Evolutionary conservation across 2,329 filamentous ascomycete genomes (phyloP), one percentile per base, ranked within the genome.

Genomic region (Hypoxylon sp.): DNA sequence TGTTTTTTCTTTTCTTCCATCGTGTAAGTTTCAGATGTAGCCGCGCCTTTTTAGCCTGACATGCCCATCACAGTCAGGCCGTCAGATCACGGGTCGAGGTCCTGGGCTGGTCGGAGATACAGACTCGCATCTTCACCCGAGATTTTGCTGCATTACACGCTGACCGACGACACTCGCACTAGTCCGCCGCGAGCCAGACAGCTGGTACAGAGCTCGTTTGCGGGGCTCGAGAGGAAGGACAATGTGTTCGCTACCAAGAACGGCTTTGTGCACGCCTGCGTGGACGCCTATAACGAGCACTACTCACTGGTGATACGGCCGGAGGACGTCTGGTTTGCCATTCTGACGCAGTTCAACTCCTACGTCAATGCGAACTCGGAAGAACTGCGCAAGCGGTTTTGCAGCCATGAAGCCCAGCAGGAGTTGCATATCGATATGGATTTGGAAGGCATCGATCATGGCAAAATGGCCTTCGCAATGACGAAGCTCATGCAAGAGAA

Each of bases 271-370:
- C 71, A 79, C 58, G 73, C 77, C 31, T 77, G 76, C 55, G 73
- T 81, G 20, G 59, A 76, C 6, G 81, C 81, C 11, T 84, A 83
- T 68, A 79, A 77, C 66, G 49, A 77, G 5, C 81, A 84, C 65
- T 80, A 83, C 59, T 79, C 83, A 63, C 77, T 87, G 2, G 73
- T 73, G 2, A 72, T 86, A 50, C 81, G 84, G 2, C 84, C 84
- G 1, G 84, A 86, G 53, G 84, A 86, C 70, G 74, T 86, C 30
- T 87, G 84, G 84, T 77, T 84, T 58, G 77, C 83, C 30, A 84
- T 86, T 66, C 70, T 86, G 8, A 77, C 79, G 1, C 84, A 86
- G 68, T 72, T 85, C 20, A 80, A 76, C 68, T 77, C 81, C 63
- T 85, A 78, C 69, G 74, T 86, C 66, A 83, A 84, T 62, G 77